These are phyloP conservation scores for Penicillium canescens DNA, from an alignment of 495 filamentous ascomycete species.

Conservation along the genomic window DNA sequence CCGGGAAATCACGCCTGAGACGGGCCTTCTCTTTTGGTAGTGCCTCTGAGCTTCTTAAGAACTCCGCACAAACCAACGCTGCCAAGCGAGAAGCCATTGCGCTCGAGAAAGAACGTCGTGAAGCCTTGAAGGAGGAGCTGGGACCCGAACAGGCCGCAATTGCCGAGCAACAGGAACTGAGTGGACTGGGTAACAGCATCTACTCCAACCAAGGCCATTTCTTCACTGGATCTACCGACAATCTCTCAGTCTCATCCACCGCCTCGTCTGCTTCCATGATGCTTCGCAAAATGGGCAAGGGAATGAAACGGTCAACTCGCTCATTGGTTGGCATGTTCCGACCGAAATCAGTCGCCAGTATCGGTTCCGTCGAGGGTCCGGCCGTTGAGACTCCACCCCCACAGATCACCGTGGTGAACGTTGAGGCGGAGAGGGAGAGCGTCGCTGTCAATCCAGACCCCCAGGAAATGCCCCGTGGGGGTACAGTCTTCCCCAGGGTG, in stretches of 20 bases:
- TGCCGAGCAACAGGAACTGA: slow-evolving; percentile 85
- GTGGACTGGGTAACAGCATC: slow-evolving; percentile 88
- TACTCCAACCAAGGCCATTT: slow-evolving; percentile 85
- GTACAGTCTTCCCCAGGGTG: slow-evolving; percentile 85
- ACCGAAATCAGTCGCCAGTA: slow-evolving; percentile 86
- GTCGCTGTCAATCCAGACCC: slow-evolving; percentile 77
- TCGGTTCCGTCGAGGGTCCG: slow-evolving; percentile 63
- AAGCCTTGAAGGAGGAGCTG: slow-evolving; percentile 66
- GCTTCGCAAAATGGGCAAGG: slow-evolving; percentile 99
- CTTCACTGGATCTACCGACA: slow-evolving; percentile 92
- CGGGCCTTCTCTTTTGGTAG: slow-evolving; percentile 98
- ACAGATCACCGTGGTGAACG: slow-evolving; percentile 90
- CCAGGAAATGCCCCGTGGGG: slow-evolving; percentile 66
- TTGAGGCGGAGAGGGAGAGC: slow-evolving; percentile 86
- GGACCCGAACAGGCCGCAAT: slow-evolving; percentile 90
- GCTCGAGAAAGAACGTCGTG: slow-evolving; percentile 68
- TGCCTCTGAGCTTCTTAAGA: slow-evolving; percentile 83
- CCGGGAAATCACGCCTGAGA: slow-evolving; percentile 82
- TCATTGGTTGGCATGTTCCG: slow-evolving; percentile 94
- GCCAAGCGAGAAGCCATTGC: slow-evolving; percentile 54
- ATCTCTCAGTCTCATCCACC: slow-evolving; percentile 94
- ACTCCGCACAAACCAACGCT: slow-evolving; percentile 65
- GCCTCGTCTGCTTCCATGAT: slow-evolving; percentile 98
- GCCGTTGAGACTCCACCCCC: slow-evolving; percentile 60
- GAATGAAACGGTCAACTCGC: slow-evolving; percentile 88